Conservation (phyloP, 805 yeast species). For the Cyberlindnera xylosilytica region DNA sequence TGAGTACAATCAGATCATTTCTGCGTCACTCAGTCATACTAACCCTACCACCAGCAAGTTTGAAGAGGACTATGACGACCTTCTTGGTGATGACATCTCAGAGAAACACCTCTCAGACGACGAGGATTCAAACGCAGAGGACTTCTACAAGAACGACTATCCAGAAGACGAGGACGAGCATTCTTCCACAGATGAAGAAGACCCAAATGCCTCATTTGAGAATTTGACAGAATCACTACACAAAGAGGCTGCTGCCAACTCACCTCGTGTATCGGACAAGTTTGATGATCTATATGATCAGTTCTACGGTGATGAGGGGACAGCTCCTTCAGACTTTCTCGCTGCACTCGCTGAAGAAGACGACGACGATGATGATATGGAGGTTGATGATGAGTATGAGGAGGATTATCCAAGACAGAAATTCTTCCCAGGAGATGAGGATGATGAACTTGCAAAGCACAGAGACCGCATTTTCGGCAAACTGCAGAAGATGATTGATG, state of each 20-base stretch:
- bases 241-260: conserved; percentile 10
- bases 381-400: conserved; percentile 30
- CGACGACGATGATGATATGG: conserved; percentile 44
- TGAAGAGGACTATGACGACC: conserved; percentile 38
- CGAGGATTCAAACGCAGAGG: conserved; percentile 89
- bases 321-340: conserved; percentile 30
- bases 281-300: conserved; percentile 51
- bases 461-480: conserved; percentile 60
- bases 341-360: conserved; percentile 34
- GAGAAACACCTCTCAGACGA: conserved; percentile 53
- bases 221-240: conserved; percentile 16
- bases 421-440: conserved; percentile 55
- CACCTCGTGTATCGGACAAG: conserved; percentile 19
- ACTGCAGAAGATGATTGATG: conserved; percentile 53
- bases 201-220: conserved; percentile 17
- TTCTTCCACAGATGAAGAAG: conserved; percentile 20
- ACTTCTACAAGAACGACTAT: conserved; percentile 86
- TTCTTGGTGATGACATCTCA: conserved; percentile 34
- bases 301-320: conserved; percentile 75
- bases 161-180: conserved; percentile 87
- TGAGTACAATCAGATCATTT: conserved; percentile 2
- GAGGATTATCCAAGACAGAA: conserved; percentile 41
- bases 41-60: conserved; percentile 27
- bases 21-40: neutral
- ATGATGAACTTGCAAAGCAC: conserved; percentile 60